These are phyloP conservation scores for Penicillium chermesinum DNA, from an alignment of 495 filamentous ascomycete species.

Conservation along the genomic window DNA sequence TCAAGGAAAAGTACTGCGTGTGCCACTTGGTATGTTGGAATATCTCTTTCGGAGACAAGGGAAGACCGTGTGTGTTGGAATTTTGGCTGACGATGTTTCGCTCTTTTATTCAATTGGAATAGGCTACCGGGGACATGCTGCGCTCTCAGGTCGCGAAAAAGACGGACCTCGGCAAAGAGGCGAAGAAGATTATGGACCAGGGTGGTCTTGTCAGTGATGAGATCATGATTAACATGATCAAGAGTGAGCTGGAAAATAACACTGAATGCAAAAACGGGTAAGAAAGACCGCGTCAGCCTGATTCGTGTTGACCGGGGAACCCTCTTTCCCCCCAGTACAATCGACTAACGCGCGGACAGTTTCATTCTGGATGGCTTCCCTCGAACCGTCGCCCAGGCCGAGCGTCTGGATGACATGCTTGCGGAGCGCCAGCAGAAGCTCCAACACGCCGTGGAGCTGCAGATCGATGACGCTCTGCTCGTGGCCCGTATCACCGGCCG, in stretches of 20 bases:
- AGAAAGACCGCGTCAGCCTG: conserved; percentile 4
- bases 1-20: conserved; percentile 94
- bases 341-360: conserved; percentile 42
- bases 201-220: conserved; percentile 97
- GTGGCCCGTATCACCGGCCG: conserved; percentile 96
- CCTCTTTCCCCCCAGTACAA: not conserved
- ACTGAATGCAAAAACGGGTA: conserved; percentile 90
- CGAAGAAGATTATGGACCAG: conserved; percentile 99
- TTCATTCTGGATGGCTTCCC: conserved; percentile 99
- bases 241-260: conserved; percentile 91
- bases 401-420: conserved; percentile 92
- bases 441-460: conserved; percentile 89
- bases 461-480: conserved; percentile 91
- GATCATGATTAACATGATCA: conserved; percentile 99
- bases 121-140: conserved; percentile 99
- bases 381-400: conserved; percentile 89
- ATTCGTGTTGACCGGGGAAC: not conserved
- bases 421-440: conserved; percentile 64
- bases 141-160: conserved; percentile 98
- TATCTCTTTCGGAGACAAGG: conserved; percentile 1
- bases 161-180: conserved; percentile 87
- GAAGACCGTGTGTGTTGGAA: not conserved
- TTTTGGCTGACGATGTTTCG: conserved; percentile 7
- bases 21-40: conserved; percentile 80
- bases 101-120: conserved; percentile 4